phyloP scores from a whole-genome alignment of 805 yeast genomes.

The Ogataea nakhonphanomensis region DNA sequence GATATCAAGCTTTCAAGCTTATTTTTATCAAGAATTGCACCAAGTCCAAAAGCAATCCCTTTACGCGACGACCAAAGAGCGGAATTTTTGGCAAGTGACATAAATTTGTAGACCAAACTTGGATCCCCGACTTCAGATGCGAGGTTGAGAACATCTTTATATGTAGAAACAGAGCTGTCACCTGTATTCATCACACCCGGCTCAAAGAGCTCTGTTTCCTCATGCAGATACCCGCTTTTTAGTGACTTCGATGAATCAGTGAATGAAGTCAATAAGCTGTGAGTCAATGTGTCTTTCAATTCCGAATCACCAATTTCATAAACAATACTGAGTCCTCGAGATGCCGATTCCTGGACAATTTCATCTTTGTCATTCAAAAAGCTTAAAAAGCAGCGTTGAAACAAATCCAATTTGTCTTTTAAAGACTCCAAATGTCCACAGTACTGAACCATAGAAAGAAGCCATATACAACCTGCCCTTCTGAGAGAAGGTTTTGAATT shows the following conservation, averaged over 20 bases:
- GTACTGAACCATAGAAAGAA: constrained; percentile 74
- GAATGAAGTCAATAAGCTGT: constrained; percentile 69
- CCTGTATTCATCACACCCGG: constrained; percentile 76
- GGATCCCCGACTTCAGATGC: constrained; percentile 98
- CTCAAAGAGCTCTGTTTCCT: constrained; percentile 82
- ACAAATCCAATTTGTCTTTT: constrained; percentile 44
- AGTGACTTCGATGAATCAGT: constrained; percentile 59
- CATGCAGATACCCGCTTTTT: constrained; percentile 65
- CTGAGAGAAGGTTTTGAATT: constrained; percentile 72
- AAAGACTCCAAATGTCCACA: constrained; percentile 50
- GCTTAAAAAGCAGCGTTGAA: constrained; percentile 73
- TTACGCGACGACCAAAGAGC: constrained; percentile 89
- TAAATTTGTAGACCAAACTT: constrained; percentile 85
- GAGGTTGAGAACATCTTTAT: constrained; percentile 79
- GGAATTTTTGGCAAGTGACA: constrained; percentile 86
- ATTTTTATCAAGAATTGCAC: constrained; percentile 76
- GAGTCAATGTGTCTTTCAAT: constrained; percentile 68
- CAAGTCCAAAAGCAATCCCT: constrained; percentile 92
- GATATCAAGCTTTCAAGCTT: constrained; percentile 61
- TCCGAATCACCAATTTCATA: constrained; percentile 73
- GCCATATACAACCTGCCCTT: constrained; percentile 80
- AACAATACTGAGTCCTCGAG: constrained; percentile 78
- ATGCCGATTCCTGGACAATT: constrained; percentile 86
- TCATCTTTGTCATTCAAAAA: constrained; percentile 82
- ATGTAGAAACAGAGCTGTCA: constrained; percentile 85